Evolutionary conservation across 257 asterid species (phyloP), one percentile per base, ranked within the genome.

Genomic region (Gentiana dahurica): DNA sequence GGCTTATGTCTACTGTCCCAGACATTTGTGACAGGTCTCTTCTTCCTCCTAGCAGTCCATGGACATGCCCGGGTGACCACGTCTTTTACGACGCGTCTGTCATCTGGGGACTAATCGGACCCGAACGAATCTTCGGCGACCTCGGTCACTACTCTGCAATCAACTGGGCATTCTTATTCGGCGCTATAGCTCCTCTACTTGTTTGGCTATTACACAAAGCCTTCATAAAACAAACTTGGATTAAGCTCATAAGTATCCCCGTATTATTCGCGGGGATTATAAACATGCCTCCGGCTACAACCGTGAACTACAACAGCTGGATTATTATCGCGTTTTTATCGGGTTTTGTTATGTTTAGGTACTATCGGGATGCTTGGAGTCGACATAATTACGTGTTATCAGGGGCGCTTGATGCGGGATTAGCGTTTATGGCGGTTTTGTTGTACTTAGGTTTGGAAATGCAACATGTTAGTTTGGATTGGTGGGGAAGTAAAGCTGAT

Each of bases 11-110:
- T 65, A 78, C 85, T 0, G 74, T 86, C 59, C 94, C 97, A 53
- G 50, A 81, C 73, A 89, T 89, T 50, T 86, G 97, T 34, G 93
- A 89, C 69, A 70, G 91, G 41, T 57, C 75, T 12, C 57, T 41
- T 12, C 93, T 87, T 49, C 93, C 93, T 57, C 56, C 71, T 1
- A 83, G 84, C 61, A 87, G 95, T 72, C 96, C 89, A 3, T 87
- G 96, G 96, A 87, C 96, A 8, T 87, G 96, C 75, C 96, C 96
- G 0, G 57, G 83, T 2, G 96, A 87, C 77, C 94, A 84, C 32
- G 96, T 87, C 6, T 84, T 87, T 71, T 87, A 84, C 11, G 96
- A 87, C 9, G 94, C 96, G 66, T 87, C 96, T 1, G 89, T 84
- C 32, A 73, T 87, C 36, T 87, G 96, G 96, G 94, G 96, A 47